Percentiles rank a stretch among this genome's conserved stretches.
Conservation (phyloP, 257 asterid species). For the Fraxinus excelsior region DNA sequence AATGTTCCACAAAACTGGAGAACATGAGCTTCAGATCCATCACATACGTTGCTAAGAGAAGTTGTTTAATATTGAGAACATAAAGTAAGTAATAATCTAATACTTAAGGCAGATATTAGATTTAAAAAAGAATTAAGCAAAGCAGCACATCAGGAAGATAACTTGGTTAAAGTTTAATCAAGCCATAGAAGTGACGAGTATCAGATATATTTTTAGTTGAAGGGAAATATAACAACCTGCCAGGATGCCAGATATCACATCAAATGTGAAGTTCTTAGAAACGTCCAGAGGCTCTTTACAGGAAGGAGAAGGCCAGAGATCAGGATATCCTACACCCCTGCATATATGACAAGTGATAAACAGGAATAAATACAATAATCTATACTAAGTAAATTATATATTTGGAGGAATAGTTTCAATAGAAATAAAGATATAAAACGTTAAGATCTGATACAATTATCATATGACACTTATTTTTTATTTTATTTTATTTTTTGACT, state of each 20-base stretch:
- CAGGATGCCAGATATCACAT: slow-evolving; percentile 71
- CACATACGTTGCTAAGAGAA: background rate
- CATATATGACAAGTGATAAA: slow-evolving; percentile 3
- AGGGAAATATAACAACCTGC: slow-evolving; percentile 53
- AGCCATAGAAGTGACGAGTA: slow-evolving; percentile 15
- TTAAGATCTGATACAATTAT: background rate
- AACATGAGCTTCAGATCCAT: background rate
- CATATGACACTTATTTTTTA: background rate
- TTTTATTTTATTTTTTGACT: too few relatives aligned
- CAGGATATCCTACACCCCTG: slow-evolving; percentile 97
- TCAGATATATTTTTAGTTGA: slow-evolving; percentile 17
- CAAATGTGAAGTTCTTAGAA: slow-evolving; percentile 80
- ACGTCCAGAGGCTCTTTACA: slow-evolving; percentile 95
- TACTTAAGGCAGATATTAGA: background rate
- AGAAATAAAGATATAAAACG: background rate
- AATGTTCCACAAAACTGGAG: background rate
- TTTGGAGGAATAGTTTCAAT: background rate
- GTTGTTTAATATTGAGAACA: background rate
- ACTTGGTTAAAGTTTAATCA: slow-evolving; percentile 7
- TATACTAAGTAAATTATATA: background rate
- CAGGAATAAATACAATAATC: background rate
- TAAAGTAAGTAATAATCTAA: background rate
- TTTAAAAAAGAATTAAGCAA: background rate
- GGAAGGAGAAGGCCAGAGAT: slow-evolving; percentile 88
- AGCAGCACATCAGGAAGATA: slow-evolving; percentile 12